These are phyloP conservation scores for Dactylorhiza incarnata DNA, from an alignment of 106 monocot genomes.

Conservation along the genomic window DNA sequence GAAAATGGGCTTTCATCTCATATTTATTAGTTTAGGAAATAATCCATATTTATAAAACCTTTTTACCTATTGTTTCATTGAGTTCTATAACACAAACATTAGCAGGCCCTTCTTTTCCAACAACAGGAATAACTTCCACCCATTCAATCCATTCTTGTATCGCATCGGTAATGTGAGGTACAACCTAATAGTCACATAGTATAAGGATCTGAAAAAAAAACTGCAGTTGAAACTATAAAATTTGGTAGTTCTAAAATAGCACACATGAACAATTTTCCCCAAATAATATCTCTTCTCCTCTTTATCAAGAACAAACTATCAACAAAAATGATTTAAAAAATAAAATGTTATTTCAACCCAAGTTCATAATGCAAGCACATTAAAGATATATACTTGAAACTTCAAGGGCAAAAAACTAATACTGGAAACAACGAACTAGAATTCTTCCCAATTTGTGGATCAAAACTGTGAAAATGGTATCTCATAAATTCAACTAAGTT, in stretches of 20 bases:
- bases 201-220: not conserved
- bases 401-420: not conserved
- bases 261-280: constrained; percentile 68
- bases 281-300: constrained; percentile 66
- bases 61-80: too few relatives aligned
- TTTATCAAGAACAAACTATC: too few relatives aligned
- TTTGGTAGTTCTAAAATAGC: not conserved
- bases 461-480: not conserved
- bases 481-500: not conserved
- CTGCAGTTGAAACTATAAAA: not conserved
- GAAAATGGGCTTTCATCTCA: too few relatives aligned
- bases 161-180: constrained; percentile 80
- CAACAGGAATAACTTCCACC: constrained; percentile 70
- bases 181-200: constrained; percentile 32
- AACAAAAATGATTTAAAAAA: too few relatives aligned
- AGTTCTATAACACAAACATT: too few relatives aligned
- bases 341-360: too few relatives aligned
- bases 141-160: constrained; percentile 93
- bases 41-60: too few relatives aligned
- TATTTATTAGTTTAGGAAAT: too few relatives aligned
- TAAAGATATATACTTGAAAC: not conserved
- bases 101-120: too few relatives aligned
- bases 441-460: not conserved
- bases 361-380: not conserved
- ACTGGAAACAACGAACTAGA: constrained; percentile 16